Percentiles rank a stretch among this genome's conserved stretches.
phyloP scores from a whole-genome alignment of 129 eudicot genomes.

The Tanacetum coccineum region DNA sequence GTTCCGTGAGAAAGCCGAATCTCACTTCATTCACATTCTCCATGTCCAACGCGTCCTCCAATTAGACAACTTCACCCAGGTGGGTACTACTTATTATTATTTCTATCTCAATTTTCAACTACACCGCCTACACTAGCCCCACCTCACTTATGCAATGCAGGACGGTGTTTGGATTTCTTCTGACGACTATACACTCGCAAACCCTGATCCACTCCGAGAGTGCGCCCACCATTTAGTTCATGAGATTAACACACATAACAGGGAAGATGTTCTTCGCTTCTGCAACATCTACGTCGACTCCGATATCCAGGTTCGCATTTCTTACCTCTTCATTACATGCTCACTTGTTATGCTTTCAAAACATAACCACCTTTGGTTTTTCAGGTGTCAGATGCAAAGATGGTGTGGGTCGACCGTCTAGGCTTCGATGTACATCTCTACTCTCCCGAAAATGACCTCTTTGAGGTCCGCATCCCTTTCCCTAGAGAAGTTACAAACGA shows the following conservation, averaged over 20 bases:
- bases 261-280: constrained; percentile 81
- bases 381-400: constrained; percentile 76
- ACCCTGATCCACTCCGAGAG: constrained; percentile 83
- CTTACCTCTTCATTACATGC: no score
- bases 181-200: constrained; percentile 58
- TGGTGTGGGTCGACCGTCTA: constrained; percentile 93
- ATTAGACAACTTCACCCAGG: constrained; percentile 87
- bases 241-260: constrained; percentile 75
- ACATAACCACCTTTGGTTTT: constrained; percentile 7
- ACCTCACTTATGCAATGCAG: constrained; percentile 24
- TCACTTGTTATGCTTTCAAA: no score
- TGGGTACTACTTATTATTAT: constrained; percentile 7
- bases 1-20: constrained; percentile 73
- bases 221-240: constrained; percentile 57
- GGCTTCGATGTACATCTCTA: constrained; percentile 79
- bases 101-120: background rate
- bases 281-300: constrained; percentile 67
- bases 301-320: constrained; percentile 87
- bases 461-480: constrained; percentile 87
- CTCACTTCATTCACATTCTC: constrained; percentile 47
- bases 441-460: constrained; percentile 59
- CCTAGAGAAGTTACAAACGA: constrained; percentile 88
- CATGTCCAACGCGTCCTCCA: constrained; percentile 71
- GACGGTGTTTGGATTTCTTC: constrained; percentile 80
- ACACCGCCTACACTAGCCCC: background rate